Conservation (phyloP, 352 stramenopile species). For the Pythium vanterpoolii region DNA sequence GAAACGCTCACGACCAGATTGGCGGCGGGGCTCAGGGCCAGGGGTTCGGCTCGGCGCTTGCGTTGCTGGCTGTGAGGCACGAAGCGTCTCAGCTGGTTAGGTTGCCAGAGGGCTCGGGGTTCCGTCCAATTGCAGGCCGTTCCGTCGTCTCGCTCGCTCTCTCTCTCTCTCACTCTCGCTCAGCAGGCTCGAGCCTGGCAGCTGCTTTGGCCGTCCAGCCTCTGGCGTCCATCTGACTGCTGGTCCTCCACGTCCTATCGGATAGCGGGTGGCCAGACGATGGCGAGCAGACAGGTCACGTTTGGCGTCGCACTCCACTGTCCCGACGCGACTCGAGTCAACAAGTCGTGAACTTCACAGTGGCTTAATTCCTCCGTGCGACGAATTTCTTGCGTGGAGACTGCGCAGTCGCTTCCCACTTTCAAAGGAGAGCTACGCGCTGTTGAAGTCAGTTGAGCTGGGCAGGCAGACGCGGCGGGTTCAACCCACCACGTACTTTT, state of each 20-base stretch:
- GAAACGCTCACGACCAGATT: no score
- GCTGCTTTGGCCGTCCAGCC: background rate
- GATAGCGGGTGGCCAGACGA: conserved; percentile 5
- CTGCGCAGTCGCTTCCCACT: no score
- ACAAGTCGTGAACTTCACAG: no score
- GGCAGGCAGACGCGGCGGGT: background rate
- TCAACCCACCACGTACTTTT: no score
- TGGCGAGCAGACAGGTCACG: conserved; percentile 9
- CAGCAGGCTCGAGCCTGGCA: background rate
- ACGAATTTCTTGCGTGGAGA: no score
- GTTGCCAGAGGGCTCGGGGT: conserved; percentile 9
- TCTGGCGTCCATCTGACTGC: conserved; percentile 10
- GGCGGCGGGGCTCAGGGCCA: no score
- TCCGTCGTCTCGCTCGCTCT: background rate
- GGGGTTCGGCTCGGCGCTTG: background rate
- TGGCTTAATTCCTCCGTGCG: no score
- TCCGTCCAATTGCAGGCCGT: background rate
- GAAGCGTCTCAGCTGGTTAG: conserved; percentile 3
- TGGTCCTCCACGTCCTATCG: background rate
- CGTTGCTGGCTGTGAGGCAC: conserved; percentile 1
- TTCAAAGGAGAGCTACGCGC: no score
- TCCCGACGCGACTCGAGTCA: no score
- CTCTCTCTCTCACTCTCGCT: background rate
- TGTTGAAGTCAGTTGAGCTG: background rate
- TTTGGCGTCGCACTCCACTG: background rate